Base-by-base conservation (phyloP, 1,284 basidiomycete species). In the Boletus austroedulis region DNA sequence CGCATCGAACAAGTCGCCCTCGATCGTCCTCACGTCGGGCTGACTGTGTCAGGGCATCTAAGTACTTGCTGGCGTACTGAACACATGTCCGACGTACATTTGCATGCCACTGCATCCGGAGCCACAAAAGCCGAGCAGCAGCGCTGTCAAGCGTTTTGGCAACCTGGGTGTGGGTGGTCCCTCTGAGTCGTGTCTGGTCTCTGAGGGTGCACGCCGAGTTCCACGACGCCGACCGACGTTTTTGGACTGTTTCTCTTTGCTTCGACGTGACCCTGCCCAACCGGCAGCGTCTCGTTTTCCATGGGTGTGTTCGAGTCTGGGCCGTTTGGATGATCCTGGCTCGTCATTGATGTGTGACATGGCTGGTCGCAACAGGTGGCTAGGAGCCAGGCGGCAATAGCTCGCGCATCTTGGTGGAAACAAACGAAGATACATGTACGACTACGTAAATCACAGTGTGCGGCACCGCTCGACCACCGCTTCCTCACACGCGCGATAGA, bases 61-160 rank as follows among this genome's bases (percentile, higher is more conserved):
- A 36, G 34, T 6, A 19, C 26, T 7, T 4, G 7, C 26, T 28
- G 26, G 7, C 26, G 26, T 7, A 36, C 11, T 5, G 34, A n/a
- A 21, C 10, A 5, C 5, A 11, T 0, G 12, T 17, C 19, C 36
- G 28, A 70, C 90, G 71, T 73, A 96, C 94, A 97, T 92, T 77
- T 99, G 96, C 87, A 98, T 96, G 28, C 96, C 96, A 65, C 84
- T 90, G 73, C 90, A 98, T 1, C 89, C 87, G 4, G 87, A 84
- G 10, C 89, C 90, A 71, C 89, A 90, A 64, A 91, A 92, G 4
- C 90, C 90, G 43, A 93, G 79, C 46, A 92, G 75, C 53, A 93
- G 68, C 1, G 89, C 90, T 52, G 84, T 85, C 71, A 84, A 82
- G 59, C 86, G 80, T 71, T 93, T 93, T 6, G 91, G 89, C 23